Base-by-base conservation (phyloP, 805 yeast species). In the Candida yuanshanica region DNA sequence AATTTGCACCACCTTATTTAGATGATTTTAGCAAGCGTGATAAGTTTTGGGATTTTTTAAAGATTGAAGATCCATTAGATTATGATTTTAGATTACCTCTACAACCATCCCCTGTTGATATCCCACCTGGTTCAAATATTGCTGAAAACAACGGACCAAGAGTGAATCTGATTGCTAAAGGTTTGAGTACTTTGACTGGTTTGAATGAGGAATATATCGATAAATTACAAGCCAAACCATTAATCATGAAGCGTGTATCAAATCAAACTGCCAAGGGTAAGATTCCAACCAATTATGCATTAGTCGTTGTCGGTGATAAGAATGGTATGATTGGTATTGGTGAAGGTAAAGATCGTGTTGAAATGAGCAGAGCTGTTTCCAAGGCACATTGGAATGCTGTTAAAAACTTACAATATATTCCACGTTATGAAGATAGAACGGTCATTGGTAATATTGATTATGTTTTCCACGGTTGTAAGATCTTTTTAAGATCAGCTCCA, bases 241-340 rank as follows among this genome's bases (percentile, higher is more conserved):
- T 85, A 46, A 72, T 83, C 32, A 69, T 80, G 69, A 89, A 87
- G 65, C 70, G 85, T 38, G 98, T 91, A 20, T 80, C 89, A 41
- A 87, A 88, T 60, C 95, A 88, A 72, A 91, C 97, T 2, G 80
- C 88, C 31, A 86, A 87, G 69, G 97, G 97, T 61, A 89, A 88
- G 60, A 86, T 86, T 49, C 79, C 83, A 38, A 77, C 87, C 31
- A 82, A 79, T 61, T 91, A 85, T 63, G 83, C 89, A 0, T 63
- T 93, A 48, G 91, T 89, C 12, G 84, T 89, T 27, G 96, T 85
- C 13, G 99, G 99, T 36, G 95, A 93, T 64, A 75, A 81, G 41
- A 84, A 86, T 49, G 99, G 99, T 49, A 84, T 88, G 83, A 72
- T 93, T 45, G 98, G 98, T 27, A 69, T 90, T 37, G 99, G 98